Percentiles rank a stretch among this genome's conserved stretches.
Conservation (phyloP, 2,329 filamentous ascomycete species). For the Malbranchea zuffiana region DNA sequence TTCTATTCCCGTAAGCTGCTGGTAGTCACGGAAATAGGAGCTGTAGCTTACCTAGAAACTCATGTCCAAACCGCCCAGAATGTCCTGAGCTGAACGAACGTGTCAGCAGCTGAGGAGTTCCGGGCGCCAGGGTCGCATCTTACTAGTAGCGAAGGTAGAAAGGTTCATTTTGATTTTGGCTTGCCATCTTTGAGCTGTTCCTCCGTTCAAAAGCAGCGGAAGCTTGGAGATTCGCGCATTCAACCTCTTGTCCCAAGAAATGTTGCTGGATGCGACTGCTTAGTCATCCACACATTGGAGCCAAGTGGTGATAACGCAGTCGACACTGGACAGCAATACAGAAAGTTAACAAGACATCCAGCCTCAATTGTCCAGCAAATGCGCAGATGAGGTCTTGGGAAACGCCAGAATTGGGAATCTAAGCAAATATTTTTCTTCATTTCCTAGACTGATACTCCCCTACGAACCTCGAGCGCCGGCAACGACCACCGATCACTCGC, state of each 20-base stretch:
- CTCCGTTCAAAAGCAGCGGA: not conserved
- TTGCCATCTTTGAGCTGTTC: constrained; percentile 4
- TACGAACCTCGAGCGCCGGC: too few relatives aligned
- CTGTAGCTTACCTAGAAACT: constrained; percentile 68
- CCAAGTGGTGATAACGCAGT: constrained; percentile 3
- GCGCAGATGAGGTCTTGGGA: constrained; percentile 28
- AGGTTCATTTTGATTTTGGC: constrained; percentile 53
- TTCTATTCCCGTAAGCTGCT: constrained; percentile 45
- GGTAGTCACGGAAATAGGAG: not conserved
- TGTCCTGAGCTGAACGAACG: constrained; percentile 68
- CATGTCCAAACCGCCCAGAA: constrained; percentile 92
- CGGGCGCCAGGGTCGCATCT: constrained; percentile 30
- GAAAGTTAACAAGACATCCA: constrained; percentile 4
- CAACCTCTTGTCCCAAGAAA: not conserved
- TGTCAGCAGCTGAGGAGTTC: constrained; percentile 33
- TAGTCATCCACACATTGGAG: constrained; percentile 36
- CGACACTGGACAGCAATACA: constrained; percentile 10
- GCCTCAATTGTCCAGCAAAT: constrained; percentile 22
- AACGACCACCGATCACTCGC: too few relatives aligned
- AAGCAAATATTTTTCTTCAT: too few relatives aligned
- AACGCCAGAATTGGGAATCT: constrained; percentile 29
- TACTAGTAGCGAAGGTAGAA: constrained; percentile 99
- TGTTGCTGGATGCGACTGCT: constrained; percentile 19
- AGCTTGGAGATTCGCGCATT: not conserved
- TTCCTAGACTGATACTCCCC: too few relatives aligned